Evolutionary conservation across 2,329 filamentous ascomycete species (phyloP).

Genomic region (Colletotrichum sp.): DNA sequence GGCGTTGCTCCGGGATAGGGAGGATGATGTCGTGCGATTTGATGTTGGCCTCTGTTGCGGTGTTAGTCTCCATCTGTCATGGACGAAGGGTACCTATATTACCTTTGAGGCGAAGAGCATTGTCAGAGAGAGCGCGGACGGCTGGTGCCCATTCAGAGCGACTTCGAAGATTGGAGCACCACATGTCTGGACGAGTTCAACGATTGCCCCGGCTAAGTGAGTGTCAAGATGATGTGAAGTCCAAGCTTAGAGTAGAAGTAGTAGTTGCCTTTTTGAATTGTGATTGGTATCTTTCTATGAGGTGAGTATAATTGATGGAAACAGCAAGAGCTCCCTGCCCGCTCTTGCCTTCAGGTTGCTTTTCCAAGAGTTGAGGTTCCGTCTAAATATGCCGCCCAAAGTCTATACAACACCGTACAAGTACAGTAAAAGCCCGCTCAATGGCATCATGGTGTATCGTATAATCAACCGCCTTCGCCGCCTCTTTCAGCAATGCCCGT

Average conservation of each 20-base stretch:
- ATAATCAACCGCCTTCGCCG: neutral
- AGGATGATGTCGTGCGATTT: constrained; percentile 52
- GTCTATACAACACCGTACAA: neutral
- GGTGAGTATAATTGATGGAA: constrained; percentile 1
- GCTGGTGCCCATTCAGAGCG: constrained; percentile 39
- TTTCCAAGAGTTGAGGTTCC: constrained; percentile 3
- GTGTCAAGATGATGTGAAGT: neutral
- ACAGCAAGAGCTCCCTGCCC: neutral
- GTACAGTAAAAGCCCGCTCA: neutral
- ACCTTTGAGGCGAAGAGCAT: constrained; percentile 29
- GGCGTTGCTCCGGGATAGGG: constrained; percentile 25
- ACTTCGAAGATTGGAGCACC: constrained; percentile 43
- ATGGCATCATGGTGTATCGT: constrained; percentile 11
- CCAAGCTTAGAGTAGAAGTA: neutral
- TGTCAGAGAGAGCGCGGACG: constrained; percentile 28
- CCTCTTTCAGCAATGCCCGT: neutral
- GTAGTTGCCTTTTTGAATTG: neutral
- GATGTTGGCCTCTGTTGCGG: constrained; percentile 42
- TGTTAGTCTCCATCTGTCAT: neutral
- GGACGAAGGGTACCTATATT: neutral
- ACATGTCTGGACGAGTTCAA: constrained; percentile 28
- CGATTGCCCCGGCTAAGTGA: neutral
- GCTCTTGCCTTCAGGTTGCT: neutral
- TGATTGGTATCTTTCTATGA: constrained; percentile 6
- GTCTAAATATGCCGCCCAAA: neutral